Base-by-base conservation (phyloP, 768 basidiomycete genomes). In the Pluteus cervinus region DNA sequence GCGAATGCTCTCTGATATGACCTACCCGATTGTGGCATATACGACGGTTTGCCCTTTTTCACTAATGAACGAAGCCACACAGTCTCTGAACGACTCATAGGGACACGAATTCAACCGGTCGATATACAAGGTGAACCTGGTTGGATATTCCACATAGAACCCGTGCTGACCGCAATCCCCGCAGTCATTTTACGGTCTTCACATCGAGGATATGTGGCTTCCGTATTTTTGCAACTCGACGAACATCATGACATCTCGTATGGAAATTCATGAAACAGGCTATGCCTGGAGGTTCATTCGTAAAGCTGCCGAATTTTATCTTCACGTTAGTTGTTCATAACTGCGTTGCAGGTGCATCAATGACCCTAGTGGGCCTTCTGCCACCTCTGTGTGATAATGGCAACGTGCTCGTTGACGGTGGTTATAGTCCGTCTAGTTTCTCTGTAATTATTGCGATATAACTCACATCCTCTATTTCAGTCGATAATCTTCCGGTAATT, bases 191-290 rank as follows among this genome's bases (percentile, higher is more conserved):
- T 94, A 91, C 49, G 90, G 89, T 57, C 76, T 92, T 28, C 92
- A 97, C 49, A 90, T 90, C 26, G 86, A 91, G 60, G 93, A 96
- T 61, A 94, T 96, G 87, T 98, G 94, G 96, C 69, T 99, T 5
- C 96, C 94, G 4, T 97, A 79, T 65, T 98, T 94, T 62, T 96
- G 92, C 62, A 98, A 98, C 51, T 89, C 94, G 2, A 94, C 96
- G 14, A 97, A 97, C 51, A 96, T 99, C 57, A 91, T 83, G 36
- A 89, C 87, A 30, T 96, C 91, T 7, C 75, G 81, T 7, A 98
- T 98, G 91, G 92, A 98, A 53, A 82, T 98, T 29, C 96, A 99
- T 51, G 86, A 93, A 49, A 88, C 89, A 9, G 96, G 96, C n/a
- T 98, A 97, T 63, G 94, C 96, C 9, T 99, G 94, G 94, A 73